These are phyloP conservation scores for Megacollybia platyphylla DNA, from an alignment of 1,284 basidiomycete species.

Conservation along the genomic window DNA sequence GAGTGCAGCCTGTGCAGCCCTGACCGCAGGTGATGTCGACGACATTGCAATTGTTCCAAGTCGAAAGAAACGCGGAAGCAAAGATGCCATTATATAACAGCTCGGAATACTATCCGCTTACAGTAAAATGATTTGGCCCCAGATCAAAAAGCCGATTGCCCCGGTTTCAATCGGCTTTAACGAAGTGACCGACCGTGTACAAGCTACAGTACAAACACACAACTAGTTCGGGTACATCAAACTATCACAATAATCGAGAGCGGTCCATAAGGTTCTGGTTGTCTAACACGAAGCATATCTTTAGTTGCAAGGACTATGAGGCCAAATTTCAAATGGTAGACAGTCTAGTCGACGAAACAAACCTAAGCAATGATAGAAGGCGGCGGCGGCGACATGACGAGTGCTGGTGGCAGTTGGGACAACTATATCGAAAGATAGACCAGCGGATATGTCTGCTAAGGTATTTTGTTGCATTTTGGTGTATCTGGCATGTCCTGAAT, in stretches of 20 bases:
- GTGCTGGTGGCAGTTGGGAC: constrained; percentile 55
- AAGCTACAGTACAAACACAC: background rate
- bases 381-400: constrained; percentile 62
- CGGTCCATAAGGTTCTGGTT: constrained; percentile 38
- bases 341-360: constrained; percentile 10
- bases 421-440: constrained; percentile 50
- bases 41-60: constrained; percentile 8
- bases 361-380: constrained; percentile 75
- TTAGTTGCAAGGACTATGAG: constrained; percentile 53
- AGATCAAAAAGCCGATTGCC: no score
- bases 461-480: constrained; percentile 61
- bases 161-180: no score
- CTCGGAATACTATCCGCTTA: no score
- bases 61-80: no score
- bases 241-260: constrained; percentile 20
- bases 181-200: no score
- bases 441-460: constrained; percentile 29
- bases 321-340: constrained; percentile 4
- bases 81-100: no score
- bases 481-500: constrained; percentile 34
- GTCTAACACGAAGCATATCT: constrained; percentile 39
- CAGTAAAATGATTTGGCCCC: no score
- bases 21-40: constrained; percentile 41
- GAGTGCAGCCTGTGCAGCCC: constrained; percentile 47
- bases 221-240: background rate